phyloP scores from a whole-genome alignment of 768 basidiomycete species.

The Lenzites betulinus region DNA sequence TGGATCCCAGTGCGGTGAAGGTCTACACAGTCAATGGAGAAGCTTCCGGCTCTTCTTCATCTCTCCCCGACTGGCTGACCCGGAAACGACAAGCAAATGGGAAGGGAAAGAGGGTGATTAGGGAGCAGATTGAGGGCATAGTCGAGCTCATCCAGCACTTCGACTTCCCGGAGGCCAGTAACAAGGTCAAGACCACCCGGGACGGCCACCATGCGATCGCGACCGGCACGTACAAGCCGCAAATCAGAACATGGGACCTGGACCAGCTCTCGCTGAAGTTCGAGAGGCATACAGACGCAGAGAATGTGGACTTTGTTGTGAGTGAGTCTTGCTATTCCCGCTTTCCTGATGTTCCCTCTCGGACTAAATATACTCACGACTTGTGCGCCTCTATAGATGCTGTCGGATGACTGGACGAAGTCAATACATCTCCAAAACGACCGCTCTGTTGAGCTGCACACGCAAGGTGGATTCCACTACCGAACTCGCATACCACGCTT shows the following conservation, averaged over 20 bases:
- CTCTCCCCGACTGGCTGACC: constrained; percentile 93
- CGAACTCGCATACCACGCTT: constrained; percentile 93
- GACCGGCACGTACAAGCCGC: constrained; percentile 97
- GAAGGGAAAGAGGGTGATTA: constrained; percentile 64
- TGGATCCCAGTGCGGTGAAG: constrained; percentile 55
- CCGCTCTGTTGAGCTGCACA: constrained; percentile 92
- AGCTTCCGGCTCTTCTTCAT: constrained; percentile 81
- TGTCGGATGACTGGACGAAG: constrained; percentile 99
- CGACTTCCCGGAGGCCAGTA: constrained; percentile 96
- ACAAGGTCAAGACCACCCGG: constrained; percentile 84
- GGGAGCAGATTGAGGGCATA: constrained; percentile 80
- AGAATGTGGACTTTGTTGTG: constrained; percentile 98
- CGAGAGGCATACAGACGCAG: constrained; percentile 92
- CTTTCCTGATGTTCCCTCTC: neutral
- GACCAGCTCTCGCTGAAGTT: constrained; percentile 92
- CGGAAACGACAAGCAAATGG: constrained; percentile 65
- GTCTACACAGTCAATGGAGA: constrained; percentile 98
- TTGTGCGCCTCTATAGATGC: constrained; percentile 53
- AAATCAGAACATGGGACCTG: constrained; percentile 94
- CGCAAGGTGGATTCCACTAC: constrained; percentile 91
- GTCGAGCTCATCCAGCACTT: constrained; percentile 95
- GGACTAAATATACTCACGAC: neutral
- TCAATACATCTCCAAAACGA: constrained; percentile 96
- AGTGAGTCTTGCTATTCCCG: constrained; percentile 49
- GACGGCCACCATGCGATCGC: constrained; percentile 94